phyloP scores from a whole-genome alignment of 2,329 filamentous ascomycete genomes.

The Calonectria multiphialidica region DNA sequence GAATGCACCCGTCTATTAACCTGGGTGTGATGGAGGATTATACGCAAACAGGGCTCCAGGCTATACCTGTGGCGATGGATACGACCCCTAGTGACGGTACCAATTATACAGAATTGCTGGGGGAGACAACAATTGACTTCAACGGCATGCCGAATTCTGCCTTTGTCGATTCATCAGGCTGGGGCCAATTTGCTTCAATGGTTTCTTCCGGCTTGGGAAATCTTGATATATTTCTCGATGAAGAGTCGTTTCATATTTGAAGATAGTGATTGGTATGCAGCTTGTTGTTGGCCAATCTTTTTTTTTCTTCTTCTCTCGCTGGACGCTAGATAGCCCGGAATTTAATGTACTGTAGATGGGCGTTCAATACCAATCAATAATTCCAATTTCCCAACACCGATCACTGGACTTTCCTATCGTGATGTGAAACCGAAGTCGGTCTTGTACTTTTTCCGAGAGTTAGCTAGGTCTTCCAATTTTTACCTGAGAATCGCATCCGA shows the following conservation, averaged over 20 bases:
- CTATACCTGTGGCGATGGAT: constrained; percentile 16
- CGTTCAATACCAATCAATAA: no score
- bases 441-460: not conserved
- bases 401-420: no score
- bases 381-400: not conserved
- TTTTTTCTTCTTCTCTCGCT: not conserved
- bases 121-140: constrained; percentile 36
- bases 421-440: not conserved
- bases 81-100: constrained; percentile 30
- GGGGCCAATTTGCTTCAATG: constrained; percentile 43
- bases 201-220: constrained; percentile 42
- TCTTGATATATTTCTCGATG: constrained; percentile 37
- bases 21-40: constrained; percentile 13
- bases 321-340: not conserved
- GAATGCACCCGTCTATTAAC: constrained; percentile 28
- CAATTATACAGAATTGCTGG: constrained; percentile 38
- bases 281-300: no score
- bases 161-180: constrained; percentile 35
- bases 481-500: not conserved
- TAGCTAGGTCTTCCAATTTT: not conserved
- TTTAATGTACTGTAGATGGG: not conserved
- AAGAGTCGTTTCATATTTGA: constrained; percentile 30
- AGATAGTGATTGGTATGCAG: not conserved
- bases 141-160: constrained; percentile 35
- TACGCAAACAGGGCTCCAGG: constrained; percentile 27